Evolutionary conservation across 192 early-diverging fungal species (phyloP).

Genomic region (Coemansia sp.): DNA sequence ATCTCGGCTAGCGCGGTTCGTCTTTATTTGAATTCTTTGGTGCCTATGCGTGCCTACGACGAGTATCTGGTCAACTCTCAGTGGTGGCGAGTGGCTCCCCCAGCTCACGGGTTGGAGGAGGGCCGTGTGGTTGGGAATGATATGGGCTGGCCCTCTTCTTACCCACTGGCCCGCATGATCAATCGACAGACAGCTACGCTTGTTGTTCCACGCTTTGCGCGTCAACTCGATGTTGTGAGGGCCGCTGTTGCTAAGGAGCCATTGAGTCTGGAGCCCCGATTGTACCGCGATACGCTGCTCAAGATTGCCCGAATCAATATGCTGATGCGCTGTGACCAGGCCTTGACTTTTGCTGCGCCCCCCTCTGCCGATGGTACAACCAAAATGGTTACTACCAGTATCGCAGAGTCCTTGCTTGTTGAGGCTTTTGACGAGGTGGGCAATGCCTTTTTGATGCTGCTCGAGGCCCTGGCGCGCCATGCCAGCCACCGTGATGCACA

Average conservation of each 20-base stretch:
- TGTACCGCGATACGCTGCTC: conserved; percentile 51
- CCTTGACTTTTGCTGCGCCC: conserved; percentile 10
- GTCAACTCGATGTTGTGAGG: conserved; percentile 46
- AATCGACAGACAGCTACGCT: conserved; percentile 40
- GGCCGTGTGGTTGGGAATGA: conserved; percentile 28
- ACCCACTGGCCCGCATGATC: conserved; percentile 42
- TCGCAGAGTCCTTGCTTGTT: conserved; percentile 3
- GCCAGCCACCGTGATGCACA: conserved; percentile 46
- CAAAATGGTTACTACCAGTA: background rate
- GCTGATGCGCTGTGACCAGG: conserved; percentile 22
- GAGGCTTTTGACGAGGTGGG: conserved; percentile 38
- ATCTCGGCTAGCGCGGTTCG: conserved; percentile 55
- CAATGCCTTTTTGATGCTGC: conserved; percentile 39
- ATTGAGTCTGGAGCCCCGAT: conserved; percentile 46
- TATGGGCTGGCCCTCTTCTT: conserved; percentile 40
- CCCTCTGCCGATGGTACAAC: background rate
- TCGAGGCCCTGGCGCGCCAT: conserved; percentile 47
- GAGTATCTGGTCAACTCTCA: conserved; percentile 53
- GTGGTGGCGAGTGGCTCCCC: conserved; percentile 37
- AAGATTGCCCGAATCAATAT: conserved; percentile 39
- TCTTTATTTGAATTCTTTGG: conserved; percentile 51
- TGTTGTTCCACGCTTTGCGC: conserved; percentile 40
- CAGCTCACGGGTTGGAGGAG: background rate
- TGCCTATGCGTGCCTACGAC: conserved; percentile 51
- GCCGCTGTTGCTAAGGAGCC: conserved; percentile 45